Base-by-base conservation (phyloP, 177 flowering plant species). In the Tripterygium wilfordii region DNA sequence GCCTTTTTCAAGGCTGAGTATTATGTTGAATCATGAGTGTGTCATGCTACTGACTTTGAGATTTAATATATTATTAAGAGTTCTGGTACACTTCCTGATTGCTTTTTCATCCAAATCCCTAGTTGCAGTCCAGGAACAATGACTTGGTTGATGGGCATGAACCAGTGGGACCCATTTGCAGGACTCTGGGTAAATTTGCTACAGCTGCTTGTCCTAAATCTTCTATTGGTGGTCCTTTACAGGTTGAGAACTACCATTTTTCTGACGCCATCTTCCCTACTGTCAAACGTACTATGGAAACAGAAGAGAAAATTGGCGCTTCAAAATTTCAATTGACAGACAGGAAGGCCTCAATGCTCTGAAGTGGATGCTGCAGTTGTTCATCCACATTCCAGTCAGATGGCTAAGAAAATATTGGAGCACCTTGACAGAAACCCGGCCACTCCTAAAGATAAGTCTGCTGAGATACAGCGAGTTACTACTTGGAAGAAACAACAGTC, bases 131-230 rank as follows among this genome's bases (percentile, higher is more conserved):
- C 24, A 68, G 62, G 47, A 57, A 25, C 48, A 61, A 63, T 19
- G 31, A 32, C 20, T 45, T 47, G 17, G 62, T 68, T 44, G 58
- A 53, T 43, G 68, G 51, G 21, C 58, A 49, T 62, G 79, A 79
- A 56, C 74, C 91, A 3, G 74, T 65, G 25, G 94, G 94, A 49
- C 88, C 97, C 30, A 68, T 80, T 23, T 85, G 87, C 39, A 67
- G 79, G 39, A 45, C 2, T 24, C 14, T 66, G 69, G 18, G 58
- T 22, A 80, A 67, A 47, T 53, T 60, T 71, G 54, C 45, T 60
- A 65, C 65, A 15, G 61, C 77, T 50, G 37, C 28, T 42, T 58
- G 57, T 45, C 54, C 45, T 41, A 58, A 42, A 51, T 32, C 77
- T 28, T 24, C 58, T 30, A 45, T 51, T n/a, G 32, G 44, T 22